Evolutionary conservation across 1,284 basidiomycete species (phyloP).

Genomic region (Cryptococcus deneoformans): DNA sequence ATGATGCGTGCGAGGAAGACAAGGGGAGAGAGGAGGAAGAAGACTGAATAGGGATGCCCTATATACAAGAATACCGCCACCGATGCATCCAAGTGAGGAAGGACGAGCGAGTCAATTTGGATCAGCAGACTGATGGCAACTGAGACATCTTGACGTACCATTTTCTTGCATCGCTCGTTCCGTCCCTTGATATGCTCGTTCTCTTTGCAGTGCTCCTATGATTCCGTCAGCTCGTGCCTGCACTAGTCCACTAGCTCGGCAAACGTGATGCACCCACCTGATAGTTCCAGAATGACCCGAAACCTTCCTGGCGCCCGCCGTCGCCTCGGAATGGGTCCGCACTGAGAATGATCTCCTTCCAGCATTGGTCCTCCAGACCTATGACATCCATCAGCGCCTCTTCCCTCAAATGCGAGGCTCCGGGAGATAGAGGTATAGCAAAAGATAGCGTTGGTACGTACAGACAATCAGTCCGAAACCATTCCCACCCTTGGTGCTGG

Average conservation of each 20-base stretch:
- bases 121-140: not conserved
- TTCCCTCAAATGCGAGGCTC: no score
- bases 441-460: slow-evolving; percentile 13
- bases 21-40: slow-evolving; percentile 3
- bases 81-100: not conserved
- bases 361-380: slow-evolving; percentile 46
- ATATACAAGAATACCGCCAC: not conserved
- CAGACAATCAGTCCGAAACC: slow-evolving; percentile 41
- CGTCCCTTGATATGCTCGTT: slow-evolving; percentile 18
- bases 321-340: slow-evolving; percentile 26
- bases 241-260: not conserved
- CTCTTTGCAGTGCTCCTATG: slow-evolving; percentile 17
- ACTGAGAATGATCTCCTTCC: slow-evolving; percentile 34
- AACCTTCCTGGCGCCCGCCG: slow-evolving; percentile 30
- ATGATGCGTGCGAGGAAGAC: slow-evolving; percentile 3
- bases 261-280: not conserved
- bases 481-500: slow-evolving; percentile 25
- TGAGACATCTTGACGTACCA: slow-evolving; percentile 9
- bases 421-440: no score
- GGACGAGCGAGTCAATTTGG: not conserved
- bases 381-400: not conserved
- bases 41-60: slow-evolving; percentile 1
- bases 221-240: not conserved
- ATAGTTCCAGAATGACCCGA: slow-evolving; percentile 36
- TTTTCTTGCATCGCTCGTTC: slow-evolving; percentile 15